phyloP scores from a whole-genome alignment of 441 rosid genomes.

The Erysimum pusillum region DNA sequence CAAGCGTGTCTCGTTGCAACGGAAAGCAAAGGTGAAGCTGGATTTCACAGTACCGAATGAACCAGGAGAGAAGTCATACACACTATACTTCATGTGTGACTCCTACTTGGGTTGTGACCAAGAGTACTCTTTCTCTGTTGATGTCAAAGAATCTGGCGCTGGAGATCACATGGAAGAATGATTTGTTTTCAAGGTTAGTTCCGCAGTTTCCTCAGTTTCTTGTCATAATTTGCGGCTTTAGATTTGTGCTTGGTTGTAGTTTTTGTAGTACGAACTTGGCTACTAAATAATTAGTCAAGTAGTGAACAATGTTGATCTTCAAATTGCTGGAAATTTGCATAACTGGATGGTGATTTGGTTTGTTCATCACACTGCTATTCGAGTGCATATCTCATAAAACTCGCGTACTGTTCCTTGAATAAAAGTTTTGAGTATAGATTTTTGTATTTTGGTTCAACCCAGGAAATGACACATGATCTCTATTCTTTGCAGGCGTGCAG shows the following conservation, averaged over 20 bases:
- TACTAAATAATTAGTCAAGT: background rate
- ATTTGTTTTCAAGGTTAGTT: conserved; percentile 31
- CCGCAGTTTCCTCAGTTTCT: background rate
- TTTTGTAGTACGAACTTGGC: background rate
- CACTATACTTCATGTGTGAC: conserved; percentile 87
- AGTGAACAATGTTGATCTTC: background rate
- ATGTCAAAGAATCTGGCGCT: conserved; percentile 64
- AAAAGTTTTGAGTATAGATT: background rate
- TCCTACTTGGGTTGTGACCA: conserved; percentile 93
- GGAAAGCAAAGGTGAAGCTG: conserved; percentile 84
- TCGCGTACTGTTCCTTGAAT: background rate
- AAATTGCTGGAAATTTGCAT: background rate
- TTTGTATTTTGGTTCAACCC: background rate
- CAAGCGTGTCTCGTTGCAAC: conserved; percentile 84
- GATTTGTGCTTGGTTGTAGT: background rate
- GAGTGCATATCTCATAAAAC: background rate
- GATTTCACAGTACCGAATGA: conserved; percentile 80
- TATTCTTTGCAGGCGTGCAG: conserved; percentile 22
- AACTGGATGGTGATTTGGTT: conserved; percentile 2
- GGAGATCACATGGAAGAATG: conserved; percentile 55
- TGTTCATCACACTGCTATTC: background rate
- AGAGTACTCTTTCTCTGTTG: conserved; percentile 74
- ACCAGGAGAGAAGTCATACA: conserved; percentile 67
- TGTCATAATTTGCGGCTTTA: background rate
- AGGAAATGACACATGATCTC: background rate